Evolutionary conservation across 352 stramenopile genomes (phyloP).

Genomic region (Phytophthora sansomeana): DNA sequence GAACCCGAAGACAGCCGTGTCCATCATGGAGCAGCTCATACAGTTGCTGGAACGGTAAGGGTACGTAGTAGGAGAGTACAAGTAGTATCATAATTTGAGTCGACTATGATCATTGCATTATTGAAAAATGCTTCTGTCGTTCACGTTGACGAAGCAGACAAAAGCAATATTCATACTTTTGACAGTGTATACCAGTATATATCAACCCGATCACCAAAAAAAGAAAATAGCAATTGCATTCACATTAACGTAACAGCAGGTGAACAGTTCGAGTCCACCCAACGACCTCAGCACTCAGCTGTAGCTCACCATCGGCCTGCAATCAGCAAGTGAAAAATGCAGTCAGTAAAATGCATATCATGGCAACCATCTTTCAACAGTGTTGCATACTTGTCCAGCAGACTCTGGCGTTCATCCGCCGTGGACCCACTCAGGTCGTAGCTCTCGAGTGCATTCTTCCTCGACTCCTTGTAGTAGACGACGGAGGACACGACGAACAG

Average conservation of each 20-base stretch:
- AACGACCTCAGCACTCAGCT: slow-evolving; percentile 27
- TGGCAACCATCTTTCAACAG: not conserved
- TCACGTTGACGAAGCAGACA: no score
- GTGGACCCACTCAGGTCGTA: slow-evolving; percentile 57
- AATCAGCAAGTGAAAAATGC: slow-evolving; percentile 2
- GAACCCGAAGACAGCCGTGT: slow-evolving; percentile 69
- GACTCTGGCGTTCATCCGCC: slow-evolving; percentile 66
- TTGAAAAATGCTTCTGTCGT: not conserved
- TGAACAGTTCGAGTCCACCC: not conserved
- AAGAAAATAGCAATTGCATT: slow-evolving; percentile 17
- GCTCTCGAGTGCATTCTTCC: slow-evolving; percentile 47
- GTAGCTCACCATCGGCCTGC: slow-evolving; percentile 44
- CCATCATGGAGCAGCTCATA: slow-evolving; percentile 62
- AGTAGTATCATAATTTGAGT: slow-evolving; percentile 7
- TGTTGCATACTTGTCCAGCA: slow-evolving; percentile 58
- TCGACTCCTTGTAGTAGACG: slow-evolving; percentile 75
- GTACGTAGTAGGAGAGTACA: slow-evolving; percentile 1
- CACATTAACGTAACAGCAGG: slow-evolving; percentile 18
- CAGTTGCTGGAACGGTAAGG: slow-evolving; percentile 44
- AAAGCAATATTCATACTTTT: no score
- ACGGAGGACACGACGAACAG: slow-evolving; percentile 75
- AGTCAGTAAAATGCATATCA: slow-evolving; percentile 3
- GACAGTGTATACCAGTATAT: no score
- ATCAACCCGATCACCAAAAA: not conserved
- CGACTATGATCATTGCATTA: slow-evolving; percentile 11